Percentiles rank a stretch among this genome's conserved stretches.
Conservation (phyloP, 345 rosid genomes). For the Brassica napus region Da-Ae NC_063439.1:2384001-2384500, state of each 20-base stretch:
- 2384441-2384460: neutral
- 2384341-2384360: conserved; percentile 12
- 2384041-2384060: conserved; percentile 20
- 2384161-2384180: neutral
- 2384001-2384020: conserved; percentile 14
- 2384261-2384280: neutral
- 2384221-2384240: neutral
- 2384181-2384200: conserved; percentile 24
- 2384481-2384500: neutral
- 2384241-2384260: neutral
- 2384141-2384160: conserved; percentile 1
- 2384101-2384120: conserved; percentile 9
- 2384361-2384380: conserved; percentile 30
- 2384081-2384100: neutral
- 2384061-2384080: conserved; percentile 31
- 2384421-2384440: conserved; percentile 19
- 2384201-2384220: conserved; percentile 9
- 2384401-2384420: conserved; percentile 15
- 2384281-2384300: neutral
- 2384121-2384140: neutral
- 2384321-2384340: neutral
- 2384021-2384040: conserved; percentile 19
- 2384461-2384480: neutral
- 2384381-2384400: conserved; percentile 24
- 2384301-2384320: conserved; percentile 9